Percentiles rank a stretch among this genome's conserved stretches.
Evolutionary conservation across 2,329 filamentous ascomycete genomes (phyloP).

Genomic region (Fusarium beomiforme): DNA sequence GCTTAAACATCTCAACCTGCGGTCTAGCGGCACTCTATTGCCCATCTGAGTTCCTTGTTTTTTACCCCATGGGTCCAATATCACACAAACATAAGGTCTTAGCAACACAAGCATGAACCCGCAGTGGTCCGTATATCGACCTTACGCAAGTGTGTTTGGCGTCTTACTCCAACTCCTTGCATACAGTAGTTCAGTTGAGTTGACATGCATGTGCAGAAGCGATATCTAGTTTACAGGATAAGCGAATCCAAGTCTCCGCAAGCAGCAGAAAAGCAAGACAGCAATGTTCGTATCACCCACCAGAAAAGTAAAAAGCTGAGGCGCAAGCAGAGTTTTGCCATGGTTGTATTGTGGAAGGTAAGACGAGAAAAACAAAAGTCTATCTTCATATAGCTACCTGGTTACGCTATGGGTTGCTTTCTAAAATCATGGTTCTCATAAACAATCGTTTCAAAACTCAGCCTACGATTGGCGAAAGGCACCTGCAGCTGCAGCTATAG

Average conservation of each 20-base stretch:
- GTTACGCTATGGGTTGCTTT: conserved; percentile 13
- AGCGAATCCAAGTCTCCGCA: conserved; percentile 30
- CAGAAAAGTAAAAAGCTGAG: background rate
- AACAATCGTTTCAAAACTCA: conserved; percentile 20
- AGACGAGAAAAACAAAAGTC: background rate
- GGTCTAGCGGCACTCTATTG: background rate
- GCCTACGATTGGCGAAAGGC: conserved; percentile 20
- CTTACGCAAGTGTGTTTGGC: conserved; percentile 24
- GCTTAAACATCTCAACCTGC: conserved; percentile 5
- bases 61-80: conserved; percentile 3
- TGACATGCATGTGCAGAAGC: conserved; percentile 41
- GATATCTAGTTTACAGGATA: conserved; percentile 14
- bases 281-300: conserved; percentile 14
- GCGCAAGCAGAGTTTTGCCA: conserved; percentile 34
- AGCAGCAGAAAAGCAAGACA: conserved; percentile 16
- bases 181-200: conserved; percentile 20
- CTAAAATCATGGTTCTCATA: conserved; percentile 20
- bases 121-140: conserved; percentile 15
- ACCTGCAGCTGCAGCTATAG: conserved; percentile 9
- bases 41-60: conserved; percentile 17
- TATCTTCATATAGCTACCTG: conserved; percentile 20
- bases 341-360: background rate
- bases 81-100: background rate
- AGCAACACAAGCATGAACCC: conserved; percentile 31
- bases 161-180: conserved; percentile 32